These are phyloP conservation scores for Astrephomene gubernaculifera DNA, from an alignment of 139 green algal genomes.

Conservation along the genomic window DNA sequence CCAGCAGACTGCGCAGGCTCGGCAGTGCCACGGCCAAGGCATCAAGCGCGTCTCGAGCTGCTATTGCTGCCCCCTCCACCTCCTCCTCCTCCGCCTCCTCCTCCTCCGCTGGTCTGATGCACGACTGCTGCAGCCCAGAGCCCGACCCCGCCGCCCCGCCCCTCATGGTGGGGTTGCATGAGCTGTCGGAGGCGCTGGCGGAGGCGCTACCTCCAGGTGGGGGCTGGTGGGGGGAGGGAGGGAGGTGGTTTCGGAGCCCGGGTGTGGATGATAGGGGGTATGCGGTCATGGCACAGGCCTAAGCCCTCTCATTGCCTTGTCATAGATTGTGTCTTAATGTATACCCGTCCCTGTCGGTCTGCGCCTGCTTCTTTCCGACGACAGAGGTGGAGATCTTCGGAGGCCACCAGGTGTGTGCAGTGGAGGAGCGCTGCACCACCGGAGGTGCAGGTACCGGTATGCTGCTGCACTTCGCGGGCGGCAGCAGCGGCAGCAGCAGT, in stretches of 20 bases:
- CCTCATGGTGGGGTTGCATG: constrained; percentile 25
- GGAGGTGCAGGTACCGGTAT: background rate
- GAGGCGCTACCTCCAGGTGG: constrained; percentile 17
- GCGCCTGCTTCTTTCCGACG: too few relatives aligned
- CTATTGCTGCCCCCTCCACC: background rate
- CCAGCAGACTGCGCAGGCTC: background rate
- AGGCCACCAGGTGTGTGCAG: background rate
- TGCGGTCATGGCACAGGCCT: too few relatives aligned
- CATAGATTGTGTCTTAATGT: background rate
- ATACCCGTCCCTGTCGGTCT: too few relatives aligned
- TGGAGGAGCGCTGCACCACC: background rate
- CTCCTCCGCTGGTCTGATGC: background rate
- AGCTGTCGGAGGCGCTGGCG: constrained; percentile 19
- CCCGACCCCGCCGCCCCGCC: constrained; percentile 9
- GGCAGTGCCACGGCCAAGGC: background rate
- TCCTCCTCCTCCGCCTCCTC: too few relatives aligned
- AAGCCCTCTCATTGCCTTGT: too few relatives aligned
- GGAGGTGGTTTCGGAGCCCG: too few relatives aligned
- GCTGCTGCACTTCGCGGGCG: constrained; percentile 11
- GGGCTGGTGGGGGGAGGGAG: too few relatives aligned
- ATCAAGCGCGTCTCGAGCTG: background rate
- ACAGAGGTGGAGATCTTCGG: constrained; percentile 39
- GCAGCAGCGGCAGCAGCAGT: background rate
- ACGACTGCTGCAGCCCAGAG: background rate
- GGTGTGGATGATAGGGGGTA: too few relatives aligned